phyloP scores from a whole-genome alignment of 2,329 filamentous ascomycete species.

The Chrysoporthe cubensis region DNA sequence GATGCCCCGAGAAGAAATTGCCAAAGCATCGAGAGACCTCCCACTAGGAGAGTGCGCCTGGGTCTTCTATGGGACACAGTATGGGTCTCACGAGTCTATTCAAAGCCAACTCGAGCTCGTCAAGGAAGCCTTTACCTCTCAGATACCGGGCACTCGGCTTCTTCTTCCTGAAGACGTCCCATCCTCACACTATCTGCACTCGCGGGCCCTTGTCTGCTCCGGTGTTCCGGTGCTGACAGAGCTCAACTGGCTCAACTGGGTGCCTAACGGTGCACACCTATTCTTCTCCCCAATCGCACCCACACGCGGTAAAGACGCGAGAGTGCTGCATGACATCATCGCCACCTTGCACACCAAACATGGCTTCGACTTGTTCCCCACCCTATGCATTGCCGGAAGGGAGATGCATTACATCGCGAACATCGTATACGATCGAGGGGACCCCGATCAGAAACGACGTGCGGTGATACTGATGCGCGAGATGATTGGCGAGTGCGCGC shows the following conservation, averaged over 20 bases:
- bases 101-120: conserved; percentile 37
- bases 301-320: conserved; percentile 41
- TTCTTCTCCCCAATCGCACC: conserved; percentile 44
- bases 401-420: conserved; percentile 52
- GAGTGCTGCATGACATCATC: conserved; percentile 39
- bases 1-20: conserved; percentile 38
- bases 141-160: conserved; percentile 40
- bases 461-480: conserved; percentile 39
- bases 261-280: conserved; percentile 44
- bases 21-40: conserved; percentile 40
- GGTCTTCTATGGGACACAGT: conserved; percentile 51
- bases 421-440: conserved; percentile 47
- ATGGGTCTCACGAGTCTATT: conserved; percentile 36
- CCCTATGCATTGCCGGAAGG: conserved; percentile 39
- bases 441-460: conserved; percentile 37
- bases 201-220: conserved; percentile 40
- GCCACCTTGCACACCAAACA: conserved; percentile 33
- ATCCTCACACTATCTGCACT: conserved; percentile 43
- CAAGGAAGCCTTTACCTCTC: conserved; percentile 38
- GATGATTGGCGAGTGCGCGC: conserved; percentile 41
- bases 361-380: conserved; percentile 39
- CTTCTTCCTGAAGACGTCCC: conserved; percentile 42
- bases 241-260: conserved; percentile 42
- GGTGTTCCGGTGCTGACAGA: conserved; percentile 46
- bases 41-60: conserved; percentile 47